Base-by-base conservation (phyloP, 176 grass and related monocot species). In the Juncus effusus region DNA sequence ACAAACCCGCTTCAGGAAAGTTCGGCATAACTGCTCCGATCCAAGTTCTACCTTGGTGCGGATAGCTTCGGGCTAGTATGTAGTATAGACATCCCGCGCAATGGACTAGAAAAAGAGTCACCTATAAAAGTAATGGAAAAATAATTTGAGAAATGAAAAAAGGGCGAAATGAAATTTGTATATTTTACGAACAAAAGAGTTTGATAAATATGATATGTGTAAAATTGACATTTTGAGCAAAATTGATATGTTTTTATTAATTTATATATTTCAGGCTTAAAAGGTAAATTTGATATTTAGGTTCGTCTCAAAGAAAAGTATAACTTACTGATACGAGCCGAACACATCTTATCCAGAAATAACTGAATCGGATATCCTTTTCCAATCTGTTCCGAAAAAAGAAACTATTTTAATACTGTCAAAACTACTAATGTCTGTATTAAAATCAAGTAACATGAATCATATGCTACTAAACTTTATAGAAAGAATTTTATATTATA, bases 301-400 rank as follows among this genome's bases (percentile, higher is more conserved):
- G 19, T 28, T 28, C 1, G 19, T 28, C 19, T 28, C 19, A 28
- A 28, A 28, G 19, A 28, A 28, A 28, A 28, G 8, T 12, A 6
- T 5, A 63, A 60, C 67, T 72, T 60, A 91, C 85, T 51, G 79
- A 75, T 13, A 95, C 55, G 57, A 99, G 88, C 35, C 85, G 77
- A 0, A 78, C 61, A 44, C 88, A 80, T 65, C 88, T 87, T 14
- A 99, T 76, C 88, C 85, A 93, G 83, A 99, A 99, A 76, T 99
- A 99, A 85, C 80, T 99, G 94, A 87, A 93, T 14, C 94, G 70
- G 82, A 99, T 99, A 71, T 99, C 94, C 61, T 99, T 99, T 72
- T 99, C 94, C 3, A 99, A 75, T 76, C 94, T 86, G 75, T 51
- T 3, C 0, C 37, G 36, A 7, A 57, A 57, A 53, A 35, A 54